Evolutionary conservation across 148 eudicot genomes (phyloP), one percentile per base, ranked within the genome.

Genomic region (Mesembryanthemum crystallinum): DNA sequence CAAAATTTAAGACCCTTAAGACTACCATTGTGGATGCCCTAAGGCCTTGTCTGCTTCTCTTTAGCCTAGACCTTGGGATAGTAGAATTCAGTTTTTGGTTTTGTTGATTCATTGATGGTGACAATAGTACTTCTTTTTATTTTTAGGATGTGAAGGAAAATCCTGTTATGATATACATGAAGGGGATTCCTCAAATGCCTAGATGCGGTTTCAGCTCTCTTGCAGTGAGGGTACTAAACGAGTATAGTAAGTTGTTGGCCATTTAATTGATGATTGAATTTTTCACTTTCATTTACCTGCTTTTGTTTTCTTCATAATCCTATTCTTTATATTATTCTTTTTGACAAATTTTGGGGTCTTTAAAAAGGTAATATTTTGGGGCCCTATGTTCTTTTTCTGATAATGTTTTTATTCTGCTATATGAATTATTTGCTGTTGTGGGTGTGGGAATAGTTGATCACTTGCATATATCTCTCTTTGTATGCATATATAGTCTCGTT

Each of bases 131-230:
- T 37, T 17, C 45, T 60, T 20, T 67, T 43, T n/a, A n/a, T 29
- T 76, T 49, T 60, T 71, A 95, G 99, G 99, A 95, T 89, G 83
- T 95, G 71, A 92, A 90, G 86, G 96, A 89, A 72, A 83, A 95
- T 75, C 91, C 94, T 29, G 90, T 92, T 66, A 90, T 95, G 99
- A 74, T 95, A 61, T 95, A 95, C 80, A 95, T 95, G 89, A 95
- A 95, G 83, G 97, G 97, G 78, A 83, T 86, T 62, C 99, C 97
- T 55, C 91, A 90, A 17, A 77, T 74, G 81, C 99, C 99, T 77
- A 87, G 92, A 67, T 95, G 97, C 59, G 97, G 99, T 62, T 95
- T 92, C 80, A 95, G 99, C 82, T 85, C 97, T 23, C 84, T 95
- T 70, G 97, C 97, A 43, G 96, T 92, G 69, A 90, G 88, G 82